These are phyloP conservation scores for Trichoderma sp. DNA, from an alignment of 2,329 filamentous ascomycete genomes.

Conservation along the genomic window DNA sequence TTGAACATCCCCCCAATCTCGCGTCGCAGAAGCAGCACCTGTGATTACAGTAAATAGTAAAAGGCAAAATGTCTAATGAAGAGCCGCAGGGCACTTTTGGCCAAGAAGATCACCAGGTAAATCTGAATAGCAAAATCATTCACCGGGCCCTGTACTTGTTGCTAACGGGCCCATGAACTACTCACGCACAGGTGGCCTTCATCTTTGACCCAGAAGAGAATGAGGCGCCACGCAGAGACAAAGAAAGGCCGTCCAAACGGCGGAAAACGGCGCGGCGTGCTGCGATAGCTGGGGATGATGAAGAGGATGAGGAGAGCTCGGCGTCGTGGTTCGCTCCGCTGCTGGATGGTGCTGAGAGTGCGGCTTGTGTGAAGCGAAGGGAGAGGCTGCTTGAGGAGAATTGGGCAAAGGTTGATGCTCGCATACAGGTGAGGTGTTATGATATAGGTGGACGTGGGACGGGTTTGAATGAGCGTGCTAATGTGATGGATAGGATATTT, in stretches of 20 bases:
- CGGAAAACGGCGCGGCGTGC: slow-evolving; percentile 50
- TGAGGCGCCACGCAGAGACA: slow-evolving; percentile 31
- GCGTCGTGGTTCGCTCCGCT: slow-evolving; percentile 49
- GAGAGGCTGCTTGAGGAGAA: slow-evolving; percentile 58
- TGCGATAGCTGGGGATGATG: slow-evolving; percentile 7
- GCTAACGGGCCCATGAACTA: background rate
- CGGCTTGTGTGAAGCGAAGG: slow-evolving; percentile 51
- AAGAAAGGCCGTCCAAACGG: slow-evolving; percentile 54
- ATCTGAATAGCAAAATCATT: background rate
- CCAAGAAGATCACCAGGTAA: slow-evolving; percentile 46
- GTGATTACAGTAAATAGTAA: background rate
- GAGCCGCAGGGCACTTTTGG: slow-evolving; percentile 27
- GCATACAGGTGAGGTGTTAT: slow-evolving; percentile 50
- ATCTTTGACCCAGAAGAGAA: slow-evolving; percentile 55
- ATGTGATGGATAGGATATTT: slow-evolving; percentile 44
- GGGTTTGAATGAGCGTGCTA: background rate
- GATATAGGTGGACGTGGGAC: background rate
- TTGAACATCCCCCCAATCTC: background rate
- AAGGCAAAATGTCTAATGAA: slow-evolving; percentile 27
- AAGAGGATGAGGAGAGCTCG: slow-evolving; percentile 4
- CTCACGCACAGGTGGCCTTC: slow-evolving; percentile 53
- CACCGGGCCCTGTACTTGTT: background rate
- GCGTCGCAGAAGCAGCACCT: background rate
- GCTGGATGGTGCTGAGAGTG: slow-evolving; percentile 53
- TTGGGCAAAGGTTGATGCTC: slow-evolving; percentile 63